phyloP scores from a whole-genome alignment of 106 monocot species.

The Allium fistulosum region DNA sequence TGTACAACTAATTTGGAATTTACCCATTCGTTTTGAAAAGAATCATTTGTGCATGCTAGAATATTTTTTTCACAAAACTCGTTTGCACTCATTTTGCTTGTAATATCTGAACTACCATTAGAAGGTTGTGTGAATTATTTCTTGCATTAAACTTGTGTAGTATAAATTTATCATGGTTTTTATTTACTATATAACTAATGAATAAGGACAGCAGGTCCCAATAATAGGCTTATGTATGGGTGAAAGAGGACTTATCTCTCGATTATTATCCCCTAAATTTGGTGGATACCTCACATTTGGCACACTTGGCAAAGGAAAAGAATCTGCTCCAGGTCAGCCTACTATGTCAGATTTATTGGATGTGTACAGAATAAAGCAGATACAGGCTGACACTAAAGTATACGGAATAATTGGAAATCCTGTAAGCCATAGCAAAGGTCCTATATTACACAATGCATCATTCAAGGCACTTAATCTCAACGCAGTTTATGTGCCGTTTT shows the following conservation, averaged over 20 bases:
- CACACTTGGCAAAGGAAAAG: conserved; percentile 52
- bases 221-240: conserved; percentile 92
- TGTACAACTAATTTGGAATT: too few relatives aligned
- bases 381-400: conserved; percentile 65
- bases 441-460: conserved; percentile 68
- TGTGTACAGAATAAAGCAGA: conserved; percentile 69
- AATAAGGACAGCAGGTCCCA: conserved; percentile 62
- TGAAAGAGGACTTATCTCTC: conserved; percentile 82
- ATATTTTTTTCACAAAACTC: too few relatives aligned
- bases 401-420: conserved; percentile 89
- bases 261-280: conserved; percentile 79
- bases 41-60: too few relatives aligned
- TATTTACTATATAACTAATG: conserved; percentile 15
- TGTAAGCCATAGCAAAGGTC: conserved; percentile 80
- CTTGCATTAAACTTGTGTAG: too few relatives aligned
- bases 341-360: conserved; percentile 67
- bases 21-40: too few relatives aligned
- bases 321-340: conserved; percentile 94
- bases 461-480: conserved; percentile 61
- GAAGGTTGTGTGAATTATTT: too few relatives aligned
- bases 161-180: too few relatives aligned
- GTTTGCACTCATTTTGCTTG: too few relatives aligned
- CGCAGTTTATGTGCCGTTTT: conserved; percentile 88
- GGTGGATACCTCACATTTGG: conserved; percentile 97
- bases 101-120: too few relatives aligned